A percentile compares a stretch with the other conserved stretches of the same genome.
phyloP scores from a whole-genome alignment of 2,329 filamentous ascomycete species.

The Cordyceps militaris region DNA sequence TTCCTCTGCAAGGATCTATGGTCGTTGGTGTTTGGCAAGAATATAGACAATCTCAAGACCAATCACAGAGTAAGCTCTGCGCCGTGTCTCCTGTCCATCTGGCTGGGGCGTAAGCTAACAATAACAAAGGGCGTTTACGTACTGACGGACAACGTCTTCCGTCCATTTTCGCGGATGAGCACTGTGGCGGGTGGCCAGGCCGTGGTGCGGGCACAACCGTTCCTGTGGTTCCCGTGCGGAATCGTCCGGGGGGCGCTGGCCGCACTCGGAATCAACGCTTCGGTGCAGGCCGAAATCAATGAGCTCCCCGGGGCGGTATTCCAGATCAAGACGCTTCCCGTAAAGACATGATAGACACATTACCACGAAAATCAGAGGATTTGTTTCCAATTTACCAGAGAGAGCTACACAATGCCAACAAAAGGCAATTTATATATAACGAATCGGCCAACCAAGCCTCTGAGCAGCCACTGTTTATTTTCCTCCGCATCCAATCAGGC shows the following conservation, averaged over 20 bases:
- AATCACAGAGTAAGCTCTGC: slow-evolving; percentile 66
- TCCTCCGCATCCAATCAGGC: neutral
- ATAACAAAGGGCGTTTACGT: slow-evolving; percentile 72
- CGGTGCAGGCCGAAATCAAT: slow-evolving; percentile 81
- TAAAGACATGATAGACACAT: slow-evolving; percentile 46
- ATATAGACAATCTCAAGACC: slow-evolving; percentile 97
- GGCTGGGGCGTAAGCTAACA: slow-evolving; percentile 25
- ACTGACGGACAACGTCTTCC: slow-evolving; percentile 85
- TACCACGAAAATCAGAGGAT: neutral
- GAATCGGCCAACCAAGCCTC: neutral
- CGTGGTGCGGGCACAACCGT: slow-evolving; percentile 72
- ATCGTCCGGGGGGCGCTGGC: slow-evolving; percentile 86
- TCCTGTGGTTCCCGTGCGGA: slow-evolving; percentile 92
- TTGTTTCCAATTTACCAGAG: neutral
- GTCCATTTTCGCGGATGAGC: slow-evolving; percentile 83
- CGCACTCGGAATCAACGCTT: slow-evolving; percentile 85
- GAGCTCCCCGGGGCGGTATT: slow-evolving; percentile 87
- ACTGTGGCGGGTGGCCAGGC: slow-evolving; percentile 69
- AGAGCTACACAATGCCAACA: neutral
- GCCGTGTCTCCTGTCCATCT: neutral
- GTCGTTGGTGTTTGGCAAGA: slow-evolving; percentile 90
- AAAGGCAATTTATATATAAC: neutral
- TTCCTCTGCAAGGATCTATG: slow-evolving; percentile 98
- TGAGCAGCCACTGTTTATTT: neutral
- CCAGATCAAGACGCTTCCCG: slow-evolving; percentile 79